These are phyloP conservation scores for Taiozyma sp. DNA, from an alignment of 1,139 yeast genomes.

Conservation along the genomic window DNA sequence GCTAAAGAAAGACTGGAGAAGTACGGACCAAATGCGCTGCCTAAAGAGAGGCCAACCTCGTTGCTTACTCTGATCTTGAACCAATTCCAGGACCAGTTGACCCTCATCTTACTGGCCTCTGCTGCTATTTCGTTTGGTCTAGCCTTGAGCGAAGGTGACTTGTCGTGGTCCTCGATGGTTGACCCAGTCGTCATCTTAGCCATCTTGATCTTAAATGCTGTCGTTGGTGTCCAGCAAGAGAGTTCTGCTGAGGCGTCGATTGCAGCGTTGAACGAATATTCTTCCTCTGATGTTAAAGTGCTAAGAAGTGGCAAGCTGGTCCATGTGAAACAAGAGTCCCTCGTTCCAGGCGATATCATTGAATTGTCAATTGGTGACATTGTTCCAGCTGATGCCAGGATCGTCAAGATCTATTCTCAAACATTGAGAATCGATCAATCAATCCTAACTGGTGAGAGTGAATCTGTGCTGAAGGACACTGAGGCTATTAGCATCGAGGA, in stretches of 20 bases:
- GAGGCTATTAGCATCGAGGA: constrained; percentile 32
- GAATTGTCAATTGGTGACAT: constrained; percentile 69
- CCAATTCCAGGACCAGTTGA: constrained; percentile 35
- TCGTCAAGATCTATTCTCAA: constrained; percentile 44
- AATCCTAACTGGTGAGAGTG: constrained; percentile 68
- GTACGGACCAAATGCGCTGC: constrained; percentile 22
- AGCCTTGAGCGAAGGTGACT: constrained; percentile 28
- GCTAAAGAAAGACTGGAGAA: constrained; percentile 13
- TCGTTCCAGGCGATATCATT: constrained; percentile 77
- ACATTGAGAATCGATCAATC: constrained; percentile 80
- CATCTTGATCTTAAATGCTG: constrained; percentile 34
- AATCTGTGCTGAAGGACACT: constrained; percentile 41
- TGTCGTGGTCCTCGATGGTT: constrained; percentile 30
- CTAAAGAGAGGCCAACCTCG: constrained; percentile 32
- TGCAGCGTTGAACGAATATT: constrained; percentile 33
- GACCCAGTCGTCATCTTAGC: constrained; percentile 35
- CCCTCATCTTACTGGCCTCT: constrained; percentile 32
- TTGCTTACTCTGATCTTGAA: constrained; percentile 30
- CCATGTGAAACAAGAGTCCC: constrained; percentile 36
- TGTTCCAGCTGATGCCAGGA: constrained; percentile 71
- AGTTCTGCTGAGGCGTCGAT: constrained; percentile 38
- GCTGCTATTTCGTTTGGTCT: constrained; percentile 34
- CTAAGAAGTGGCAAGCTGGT: constrained; percentile 36
- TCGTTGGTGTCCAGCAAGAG: constrained; percentile 38
- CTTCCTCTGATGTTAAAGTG: constrained; percentile 41